A percentile compares a stretch with the other conserved stretches of the same genome.
Evolutionary conservation across 805 yeast species (phyloP).

Genomic region (Candida mattraensis): DNA sequence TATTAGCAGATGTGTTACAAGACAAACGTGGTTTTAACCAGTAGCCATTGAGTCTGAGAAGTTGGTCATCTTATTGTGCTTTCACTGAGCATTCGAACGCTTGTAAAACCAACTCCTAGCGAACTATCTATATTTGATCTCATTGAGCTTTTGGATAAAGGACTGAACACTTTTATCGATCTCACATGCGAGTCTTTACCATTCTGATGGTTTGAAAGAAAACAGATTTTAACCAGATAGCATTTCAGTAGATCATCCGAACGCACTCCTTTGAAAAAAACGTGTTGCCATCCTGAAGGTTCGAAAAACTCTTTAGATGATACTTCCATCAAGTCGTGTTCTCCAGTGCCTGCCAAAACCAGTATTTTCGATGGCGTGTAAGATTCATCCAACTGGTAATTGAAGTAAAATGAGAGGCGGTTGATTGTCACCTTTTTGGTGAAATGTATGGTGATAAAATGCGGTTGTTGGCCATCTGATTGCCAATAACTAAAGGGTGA

Average conservation of each 20-base stretch:
- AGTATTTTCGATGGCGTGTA: conserved; percentile 80
- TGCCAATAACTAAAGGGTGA: conserved; percentile 84
- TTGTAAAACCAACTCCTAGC: conserved; percentile 34
- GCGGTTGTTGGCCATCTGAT: conserved; percentile 92
- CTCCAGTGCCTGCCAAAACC: conserved; percentile 74
- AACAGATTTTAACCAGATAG: conserved; percentile 59
- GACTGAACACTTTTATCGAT: conserved; percentile 62
- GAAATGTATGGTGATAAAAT: conserved; percentile 74
- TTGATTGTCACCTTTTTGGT: conserved; percentile 71
- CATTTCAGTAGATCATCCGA: conserved; percentile 62
- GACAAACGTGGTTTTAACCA: too few species aligned
- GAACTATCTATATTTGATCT: conserved; percentile 22
- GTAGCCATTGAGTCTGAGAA: too few species aligned
- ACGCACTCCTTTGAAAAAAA: conserved; percentile 55
- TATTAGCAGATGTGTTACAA: too few species aligned
- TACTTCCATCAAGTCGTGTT: conserved; percentile 73
- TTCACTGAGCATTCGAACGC: conserved; percentile 33
- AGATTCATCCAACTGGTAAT: conserved; percentile 76
- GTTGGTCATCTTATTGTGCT: conserved; percentile 33
- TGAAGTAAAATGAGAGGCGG: conserved; percentile 68
- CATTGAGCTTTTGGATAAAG: conserved; percentile 31
- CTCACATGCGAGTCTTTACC: conserved; percentile 95
- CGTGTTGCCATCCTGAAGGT: conserved; percentile 79
- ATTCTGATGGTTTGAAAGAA: conserved; percentile 82
- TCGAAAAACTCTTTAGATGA: conserved; percentile 55